Evolutionary conservation across 345 rosid species (phyloP).

Genomic region (Euphorbia lathyris): DNA sequence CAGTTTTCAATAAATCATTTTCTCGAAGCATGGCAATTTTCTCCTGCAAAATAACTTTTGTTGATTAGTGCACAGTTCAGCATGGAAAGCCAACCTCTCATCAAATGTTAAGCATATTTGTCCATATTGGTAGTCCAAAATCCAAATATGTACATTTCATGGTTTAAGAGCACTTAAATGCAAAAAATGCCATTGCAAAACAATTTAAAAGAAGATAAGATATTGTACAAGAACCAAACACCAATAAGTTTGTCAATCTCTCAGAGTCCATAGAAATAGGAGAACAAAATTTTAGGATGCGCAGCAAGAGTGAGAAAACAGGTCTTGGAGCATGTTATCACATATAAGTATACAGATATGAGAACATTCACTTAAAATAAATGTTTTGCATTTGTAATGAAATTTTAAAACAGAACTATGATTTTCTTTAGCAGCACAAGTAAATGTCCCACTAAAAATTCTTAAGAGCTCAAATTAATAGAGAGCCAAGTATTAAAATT

Average conservation of each 20-base stretch:
- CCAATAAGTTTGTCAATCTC: neutral
- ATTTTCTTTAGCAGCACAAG: neutral
- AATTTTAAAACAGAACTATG: neutral
- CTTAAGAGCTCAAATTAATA: neutral
- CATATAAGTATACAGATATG: neutral
- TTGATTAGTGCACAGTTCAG: constrained; percentile 6
- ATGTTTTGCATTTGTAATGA: neutral
- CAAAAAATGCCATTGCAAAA: neutral
- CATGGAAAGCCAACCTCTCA: constrained; percentile 1
- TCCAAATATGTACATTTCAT: neutral
- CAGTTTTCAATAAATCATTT: constrained; percentile 56
- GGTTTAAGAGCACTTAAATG: neutral
- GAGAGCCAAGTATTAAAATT: neutral
- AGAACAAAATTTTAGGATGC: neutral
- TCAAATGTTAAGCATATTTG: neutral
- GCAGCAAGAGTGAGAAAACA: no score
- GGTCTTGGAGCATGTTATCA: neutral
- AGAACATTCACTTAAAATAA: neutral
- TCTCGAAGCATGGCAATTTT: constrained; percentile 84
- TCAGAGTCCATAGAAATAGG: neutral
- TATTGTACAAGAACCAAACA: neutral
- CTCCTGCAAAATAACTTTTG: constrained; percentile 53
- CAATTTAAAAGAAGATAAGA: neutral
- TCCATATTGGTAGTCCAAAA: constrained; percentile 6
- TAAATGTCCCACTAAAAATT: neutral